Evolutionary conservation across 116 monocot genomes (phyloP).

Genomic region (Dioscorea cayenensis): DNA sequence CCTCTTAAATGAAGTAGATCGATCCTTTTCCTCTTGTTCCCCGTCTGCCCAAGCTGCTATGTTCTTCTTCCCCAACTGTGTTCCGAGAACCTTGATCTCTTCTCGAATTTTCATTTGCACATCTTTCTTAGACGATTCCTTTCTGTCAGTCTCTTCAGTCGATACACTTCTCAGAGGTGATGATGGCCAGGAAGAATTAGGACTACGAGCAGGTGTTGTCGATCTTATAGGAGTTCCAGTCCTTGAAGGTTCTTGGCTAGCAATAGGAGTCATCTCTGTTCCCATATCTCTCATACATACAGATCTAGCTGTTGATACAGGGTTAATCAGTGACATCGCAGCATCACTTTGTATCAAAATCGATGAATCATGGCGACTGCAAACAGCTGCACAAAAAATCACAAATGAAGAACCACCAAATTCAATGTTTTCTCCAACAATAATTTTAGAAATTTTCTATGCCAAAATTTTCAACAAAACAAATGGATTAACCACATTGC

Average conservation of each 20-base stretch:
- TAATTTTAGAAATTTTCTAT: neutral
- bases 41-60: conserved; percentile 80
- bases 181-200: conserved; percentile 41
- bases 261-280: conserved; percentile 94
- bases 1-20: conserved; percentile 26
- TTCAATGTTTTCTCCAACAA: neutral
- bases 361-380: conserved; percentile 39
- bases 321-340: conserved; percentile 16
- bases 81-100: conserved; percentile 85
- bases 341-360: conserved; percentile 29
- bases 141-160: conserved; percentile 13
- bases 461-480: too few relatives aligned
- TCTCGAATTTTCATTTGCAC: conserved; percentile 53
- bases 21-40: conserved; percentile 45
- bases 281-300: conserved; percentile 92
- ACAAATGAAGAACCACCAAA: neutral
- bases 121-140: conserved; percentile 47
- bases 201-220: conserved; percentile 48
- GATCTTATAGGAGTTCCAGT: conserved; percentile 70
- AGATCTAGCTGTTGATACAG: conserved; percentile 42
- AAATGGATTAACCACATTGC: neutral
- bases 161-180: conserved; percentile 38
- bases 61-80: conserved; percentile 68
- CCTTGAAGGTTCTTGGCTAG: conserved; percentile 84
- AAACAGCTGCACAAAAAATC: conserved; percentile 44